These are phyloP conservation scores for Magnaporthiopsis poae DNA, from an alignment of 2,329 filamentous ascomycete genomes.

Conservation along the genomic window DNA sequence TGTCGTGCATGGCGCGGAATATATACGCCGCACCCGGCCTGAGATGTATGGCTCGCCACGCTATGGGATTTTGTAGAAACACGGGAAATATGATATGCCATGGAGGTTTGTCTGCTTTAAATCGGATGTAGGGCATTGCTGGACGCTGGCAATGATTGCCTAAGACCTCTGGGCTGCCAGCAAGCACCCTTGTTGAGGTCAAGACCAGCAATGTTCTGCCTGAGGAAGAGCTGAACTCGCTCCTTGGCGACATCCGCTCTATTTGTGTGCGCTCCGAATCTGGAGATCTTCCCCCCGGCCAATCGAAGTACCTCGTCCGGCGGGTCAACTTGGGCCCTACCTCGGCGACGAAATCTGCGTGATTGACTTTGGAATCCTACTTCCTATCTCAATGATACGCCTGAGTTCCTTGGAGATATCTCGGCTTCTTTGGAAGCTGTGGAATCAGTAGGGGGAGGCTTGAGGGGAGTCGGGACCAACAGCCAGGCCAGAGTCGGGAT, in stretches of 20 bases:
- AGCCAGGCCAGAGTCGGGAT: too few relatives aligned
- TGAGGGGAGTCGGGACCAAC: too few relatives aligned
- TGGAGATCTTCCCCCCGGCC: background rate
- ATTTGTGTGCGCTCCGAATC: background rate
- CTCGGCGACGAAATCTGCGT: background rate
- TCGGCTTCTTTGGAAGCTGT: background rate
- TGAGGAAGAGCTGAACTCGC: background rate
- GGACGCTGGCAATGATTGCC: background rate
- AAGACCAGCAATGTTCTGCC: background rate
- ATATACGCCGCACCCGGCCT: background rate
- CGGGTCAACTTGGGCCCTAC: background rate
- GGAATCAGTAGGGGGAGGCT: background rate
- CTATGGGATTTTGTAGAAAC: slow-evolving; percentile 1
- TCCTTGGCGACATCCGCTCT: background rate
- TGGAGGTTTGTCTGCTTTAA: slow-evolving; percentile 1
- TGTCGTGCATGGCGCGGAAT: background rate
- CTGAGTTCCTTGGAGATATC: background rate
- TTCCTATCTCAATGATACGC: background rate
- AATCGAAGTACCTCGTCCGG: background rate
- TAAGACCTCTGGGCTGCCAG: background rate
- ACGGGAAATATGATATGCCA: background rate
- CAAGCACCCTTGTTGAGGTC: background rate
- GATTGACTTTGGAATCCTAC: background rate
- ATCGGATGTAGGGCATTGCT: too few relatives aligned
- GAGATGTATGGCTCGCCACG: background rate